Evolutionary conservation across 305 asterid genomes (phyloP), one percentile per base, ranked within the genome.

Genomic region (Fraxinus angustifolia): DNA sequence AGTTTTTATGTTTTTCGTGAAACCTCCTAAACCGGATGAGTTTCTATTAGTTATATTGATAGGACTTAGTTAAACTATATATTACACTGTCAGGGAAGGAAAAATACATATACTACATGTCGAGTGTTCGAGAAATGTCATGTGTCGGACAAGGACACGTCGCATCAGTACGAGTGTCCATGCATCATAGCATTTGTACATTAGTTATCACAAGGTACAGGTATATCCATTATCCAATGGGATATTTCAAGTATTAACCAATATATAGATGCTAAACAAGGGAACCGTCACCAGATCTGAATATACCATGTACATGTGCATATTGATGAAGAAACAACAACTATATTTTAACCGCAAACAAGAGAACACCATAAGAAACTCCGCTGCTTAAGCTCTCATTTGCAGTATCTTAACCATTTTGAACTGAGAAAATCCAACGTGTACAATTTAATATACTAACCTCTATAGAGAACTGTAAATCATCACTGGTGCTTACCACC

Each of bases 381-480:
- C 42, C 26, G 11, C 6, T 16, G 21, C 42, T 38, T 12, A 50
- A 34, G 83, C 68, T 67, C 65, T 26, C 19, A 16, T 17, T 26
- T 40, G 6, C 38, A 48, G 50, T 6, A 16, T 48, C 38, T 4
- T 16, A 48, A 10, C 45, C 74, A 60, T 73, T 53, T 56, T 50
- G 56, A 77, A 73, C 38, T 31, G 67, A 80, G n/a, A 76, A 68
- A 17, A 78, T 42, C 34, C 78, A 73, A 38, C 30, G 14, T 70
- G 75, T 67, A 76, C 48, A 23, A 23, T 40, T 23, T 31, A 73
- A 42, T 14, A 34, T 56, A 86, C 97, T 88, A 45, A 94, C 99
- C 98, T 96, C 99, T 73, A 90, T 90, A 70, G 97, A 93, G 86
- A 94, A 94, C 80, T 88, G 97, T 83, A 93, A 88, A 81, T 90